Evolutionary conservation across 192 early-diverging fungal genomes (phyloP), one percentile per base, ranked within the genome.

Genomic region (Haplosporangium gracile): DNA sequence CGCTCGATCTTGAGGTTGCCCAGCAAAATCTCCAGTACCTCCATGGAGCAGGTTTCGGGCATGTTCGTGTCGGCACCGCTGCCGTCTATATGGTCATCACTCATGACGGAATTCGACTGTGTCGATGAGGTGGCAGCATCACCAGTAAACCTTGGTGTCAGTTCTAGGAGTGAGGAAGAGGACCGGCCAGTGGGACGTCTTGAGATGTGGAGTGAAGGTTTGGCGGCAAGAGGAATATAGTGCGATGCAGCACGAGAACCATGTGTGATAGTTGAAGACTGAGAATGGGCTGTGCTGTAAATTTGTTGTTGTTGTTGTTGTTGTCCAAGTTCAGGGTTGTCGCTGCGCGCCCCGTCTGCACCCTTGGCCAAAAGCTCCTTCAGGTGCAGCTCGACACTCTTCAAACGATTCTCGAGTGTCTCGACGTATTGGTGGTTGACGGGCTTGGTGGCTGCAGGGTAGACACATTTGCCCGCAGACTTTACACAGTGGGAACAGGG

Each of bases 401-500:
- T 76, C 15, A 85, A 78, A 10, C 83, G 73, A 47, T 76, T 85
- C 70, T 85, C 83, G 2, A 85, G 78, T 2, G 78, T 72, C 38
- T 85, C 83, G 36, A 85, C 83, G 42, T 85, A 85, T 20, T 85
- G 74, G 4, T 79, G 77, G 34, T 80, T 85, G 7, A 85, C 75
- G 16, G 83, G 83, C n/a, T 85, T 85, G 78, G 74, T 85, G 2
- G 78, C 83, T 13, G 43, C 78, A 29, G 83, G 83, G 18, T 85
- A 85, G 38, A 85, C 38, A 60, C 83, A 85, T 9, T 80, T 70
- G 9, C 57, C 57, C 11, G 43, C 34, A n/a, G 51, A 71, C 38
- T 85, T 85, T 79, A 81, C 76, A 43, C 89, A 89, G 78, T 89
- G 85, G 2, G 85, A 75, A 49, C 89, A 89, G 11, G 89, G 89